Evolutionary conservation across 2,329 filamentous ascomycete genomes (phyloP).

Genomic region (Escovopsis sp.): DNA sequence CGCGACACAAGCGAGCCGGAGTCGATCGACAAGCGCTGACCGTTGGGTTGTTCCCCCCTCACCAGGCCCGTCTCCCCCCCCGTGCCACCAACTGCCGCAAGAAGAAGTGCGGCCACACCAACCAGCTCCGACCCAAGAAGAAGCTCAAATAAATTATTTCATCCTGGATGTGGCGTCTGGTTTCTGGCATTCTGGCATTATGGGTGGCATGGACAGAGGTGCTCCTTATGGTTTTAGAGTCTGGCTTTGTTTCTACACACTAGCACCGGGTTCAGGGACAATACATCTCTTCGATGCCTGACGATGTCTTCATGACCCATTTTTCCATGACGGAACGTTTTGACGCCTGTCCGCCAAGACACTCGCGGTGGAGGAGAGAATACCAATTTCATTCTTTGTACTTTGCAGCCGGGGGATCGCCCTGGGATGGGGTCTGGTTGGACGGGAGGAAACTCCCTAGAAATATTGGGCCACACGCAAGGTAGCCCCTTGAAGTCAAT

Average conservation of each 20-base stretch:
- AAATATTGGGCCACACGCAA: background rate
- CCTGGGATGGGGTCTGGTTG: background rate
- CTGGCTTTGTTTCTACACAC: constrained; percentile 24
- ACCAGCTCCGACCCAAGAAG: constrained; percentile 99
- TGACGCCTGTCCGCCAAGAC: background rate
- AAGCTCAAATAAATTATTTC: constrained; percentile 67
- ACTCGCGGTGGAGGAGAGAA: background rate
- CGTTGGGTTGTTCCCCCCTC: background rate
- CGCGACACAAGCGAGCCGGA: no score
- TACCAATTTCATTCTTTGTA: no score
- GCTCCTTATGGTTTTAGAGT: constrained; percentile 20
- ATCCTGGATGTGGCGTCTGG: constrained; percentile 31
- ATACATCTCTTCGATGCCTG: constrained; percentile 23
- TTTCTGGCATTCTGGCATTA: constrained; percentile 21
- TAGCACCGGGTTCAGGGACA: constrained; percentile 26
- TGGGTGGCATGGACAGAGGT: constrained; percentile 21
- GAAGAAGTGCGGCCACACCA: constrained; percentile 99
- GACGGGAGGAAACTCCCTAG: background rate
- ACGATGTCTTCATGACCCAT: constrained; percentile 7
- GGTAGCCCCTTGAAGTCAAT: background rate
- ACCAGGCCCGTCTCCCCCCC: constrained; percentile 69
- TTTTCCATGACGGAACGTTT: background rate
- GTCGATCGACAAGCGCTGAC: constrained; percentile 6
- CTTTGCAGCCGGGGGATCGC: no score
- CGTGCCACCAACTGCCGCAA: constrained; percentile 99